Base-by-base conservation (phyloP, 1,284 basidiomycete genomes). In the Ceratobasidium sp. region DNA sequence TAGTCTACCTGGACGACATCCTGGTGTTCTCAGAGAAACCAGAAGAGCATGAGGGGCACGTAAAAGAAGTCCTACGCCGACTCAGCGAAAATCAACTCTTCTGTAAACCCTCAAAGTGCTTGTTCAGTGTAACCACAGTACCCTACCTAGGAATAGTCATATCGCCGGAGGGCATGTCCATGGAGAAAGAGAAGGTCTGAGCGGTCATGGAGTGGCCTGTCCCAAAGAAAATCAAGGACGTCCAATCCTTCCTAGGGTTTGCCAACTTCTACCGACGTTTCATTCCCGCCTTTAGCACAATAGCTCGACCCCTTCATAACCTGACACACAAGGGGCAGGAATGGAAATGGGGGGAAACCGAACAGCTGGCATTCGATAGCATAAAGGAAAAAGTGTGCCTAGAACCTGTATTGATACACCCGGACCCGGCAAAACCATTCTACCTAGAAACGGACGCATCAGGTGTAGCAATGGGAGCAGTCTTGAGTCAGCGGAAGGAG, bases 101-200 rank as follows among this genome's bases (percentile, higher is more conserved):
- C n/a, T 41, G 43, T 6, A 63, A 64, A 18, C 26, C 23, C 13
- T 11, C 41, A n/a, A 75, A 75, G 43, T 70, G 72, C 64, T 13
- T 35, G 23, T 75, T 75, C 35, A 0, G 80, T 79, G 78, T 77
- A 77, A 46, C 80, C 77, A 1, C 74, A 32, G 11, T 77, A 32
- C n/a, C 74, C 78, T 59, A 76, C 71, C 35, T 76, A 79, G 54
- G 57, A 77, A 30, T 82, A 72, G 75, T 84, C 38, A 77, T 87
- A 28, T 62, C 64, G 0, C 16, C 75, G 0, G 73, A 80, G 1
- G 78, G 80, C 6, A 75, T 86, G 13, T 28, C 44, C 0, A 85
- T 87, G 83, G 80, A 84, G 67, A 76, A 77, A 0, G 75, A 69
- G 1, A 87, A 87, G 76, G 73, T 87, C 0, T 30, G 79, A 1